Conservation (phyloP, 306 rosid genomes). For the Comarum palustre region DNA sequence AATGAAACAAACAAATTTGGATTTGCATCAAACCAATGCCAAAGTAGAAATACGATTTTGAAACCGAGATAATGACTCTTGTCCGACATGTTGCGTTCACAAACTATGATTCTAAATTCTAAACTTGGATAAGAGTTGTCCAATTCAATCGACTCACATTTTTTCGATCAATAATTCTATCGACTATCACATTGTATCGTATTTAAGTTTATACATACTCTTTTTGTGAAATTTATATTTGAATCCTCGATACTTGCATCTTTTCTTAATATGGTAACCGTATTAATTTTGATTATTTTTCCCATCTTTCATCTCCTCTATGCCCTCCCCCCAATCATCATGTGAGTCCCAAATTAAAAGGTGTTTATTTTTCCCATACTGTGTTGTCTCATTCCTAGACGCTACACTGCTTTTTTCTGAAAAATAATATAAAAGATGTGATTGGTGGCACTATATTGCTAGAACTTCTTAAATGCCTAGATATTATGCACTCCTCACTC, state of each 20-base stretch:
- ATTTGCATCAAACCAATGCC: background rate
- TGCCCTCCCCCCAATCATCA: background rate
- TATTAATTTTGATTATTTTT: background rate
- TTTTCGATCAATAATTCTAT: too few relatives aligned
- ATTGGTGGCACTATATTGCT: constrained; percentile 21
- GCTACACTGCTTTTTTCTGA: background rate
- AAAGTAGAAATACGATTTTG: background rate
- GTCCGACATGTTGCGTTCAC: background rate
- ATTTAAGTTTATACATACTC: too few relatives aligned
- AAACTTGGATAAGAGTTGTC: background rate
- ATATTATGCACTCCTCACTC: background rate
- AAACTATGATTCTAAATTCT: background rate
- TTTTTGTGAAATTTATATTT: too few relatives aligned
- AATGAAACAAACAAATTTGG: background rate
- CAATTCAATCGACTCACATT: too few relatives aligned
- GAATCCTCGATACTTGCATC: background rate
- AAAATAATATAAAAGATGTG: constrained; percentile 14
- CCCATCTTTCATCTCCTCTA: background rate
- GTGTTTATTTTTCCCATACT: too few relatives aligned
- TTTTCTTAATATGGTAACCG: background rate
- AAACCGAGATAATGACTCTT: background rate
- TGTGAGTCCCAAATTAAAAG: background rate
- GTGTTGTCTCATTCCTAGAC: too few relatives aligned
- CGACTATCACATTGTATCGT: too few relatives aligned
- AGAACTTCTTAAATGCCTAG: constrained; percentile 16